Base-by-base conservation (phyloP, 257 asterid genomes). In the Ligustrum vulgare region DNA sequence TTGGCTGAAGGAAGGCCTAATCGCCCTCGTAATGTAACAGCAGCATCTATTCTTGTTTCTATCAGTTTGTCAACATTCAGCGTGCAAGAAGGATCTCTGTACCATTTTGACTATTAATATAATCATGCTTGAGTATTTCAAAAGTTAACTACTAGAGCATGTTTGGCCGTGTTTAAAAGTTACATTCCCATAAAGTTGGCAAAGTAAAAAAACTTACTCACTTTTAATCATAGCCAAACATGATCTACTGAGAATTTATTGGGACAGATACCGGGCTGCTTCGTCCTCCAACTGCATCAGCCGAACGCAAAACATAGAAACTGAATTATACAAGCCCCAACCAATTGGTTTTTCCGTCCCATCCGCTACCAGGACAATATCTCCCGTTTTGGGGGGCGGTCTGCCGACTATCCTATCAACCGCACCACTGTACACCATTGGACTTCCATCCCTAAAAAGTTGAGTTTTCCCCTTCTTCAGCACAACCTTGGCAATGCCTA, bases 351-450 rank as follows among this genome's bases (percentile, higher is more conserved):
- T 94, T 78, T 88, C 91, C 1, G 94, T 70, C 34, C 98, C 99
- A 69, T 94, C 99, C 18, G 98, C 89, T 12, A 94, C 96, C 4
- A 94, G 87, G 71, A 94, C 99, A 43, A 81, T 80, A 31, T 94
- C 99, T 22, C 98, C 99, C 7, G 99, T 92, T 77, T 74, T 74
- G 2, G 99, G 99, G 0, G 98, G 96, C 4, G 98, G 99, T 73
- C 89, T 86, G 77, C 98, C 98, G 20, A 94, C 81, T 75, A 94
- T 93, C 70, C 97, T 85, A 83, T 86, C 99, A 72, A 94, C 90
- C 39, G 99, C 97, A 70, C 99, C 99, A 63, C 97, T 91, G 81
- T 92, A 94, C 67, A 94, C 99, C 98, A 92, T 91, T 9, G 99
- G 96, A 82, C 93, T 88, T 25, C 99, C 99, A 72, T 89, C 91